Conservation (phyloP, 306 rosid genomes). For the Malus asiatica region DNA sequence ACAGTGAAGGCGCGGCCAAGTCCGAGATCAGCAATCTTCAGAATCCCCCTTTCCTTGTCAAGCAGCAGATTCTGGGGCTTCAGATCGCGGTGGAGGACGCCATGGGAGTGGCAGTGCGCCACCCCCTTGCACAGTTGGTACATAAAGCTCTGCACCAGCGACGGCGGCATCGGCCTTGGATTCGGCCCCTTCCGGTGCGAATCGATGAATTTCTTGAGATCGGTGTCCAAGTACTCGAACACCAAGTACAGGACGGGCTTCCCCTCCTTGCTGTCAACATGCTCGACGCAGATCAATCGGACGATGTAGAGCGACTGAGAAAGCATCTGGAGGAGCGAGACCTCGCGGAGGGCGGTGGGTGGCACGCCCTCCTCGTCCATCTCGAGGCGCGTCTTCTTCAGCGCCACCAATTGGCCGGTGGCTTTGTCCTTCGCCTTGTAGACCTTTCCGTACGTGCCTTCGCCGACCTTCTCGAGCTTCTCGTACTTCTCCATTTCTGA, state of each 20-base stretch:
- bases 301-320: constrained; percentile 89
- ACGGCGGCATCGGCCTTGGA: constrained; percentile 40
- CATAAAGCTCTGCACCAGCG: constrained; percentile 67
- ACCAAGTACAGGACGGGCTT: constrained; percentile 85
- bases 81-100: constrained; percentile 85
- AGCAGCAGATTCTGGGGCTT: constrained; percentile 91
- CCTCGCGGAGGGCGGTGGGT: constrained; percentile 87
- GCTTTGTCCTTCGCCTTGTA: constrained; percentile 82
- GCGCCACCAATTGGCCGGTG: constrained; percentile 73
- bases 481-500: constrained; percentile 81
- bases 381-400: constrained; percentile 80
- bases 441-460: constrained; percentile 93
- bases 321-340: constrained; percentile 83
- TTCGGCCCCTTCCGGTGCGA: constrained; percentile 71
- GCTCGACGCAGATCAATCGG: constrained; percentile 77
- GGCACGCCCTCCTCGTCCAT: constrained; percentile 99
- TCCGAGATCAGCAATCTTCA: constrained; percentile 90
- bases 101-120: constrained; percentile 89
- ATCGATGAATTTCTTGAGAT: constrained; percentile 84
- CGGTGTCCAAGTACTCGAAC: constrained; percentile 86
- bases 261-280: constrained; percentile 42
- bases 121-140: constrained; percentile 90
- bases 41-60: constrained; percentile 61
- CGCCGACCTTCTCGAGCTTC: constrained; percentile 94
- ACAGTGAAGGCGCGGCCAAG: constrained; percentile 90